Percentiles rank a stretch among this genome's conserved stretches.
Evolutionary conservation across 2,329 filamentous ascomycete species (phyloP).

Genomic region (Aspergillus jensenii): DNA sequence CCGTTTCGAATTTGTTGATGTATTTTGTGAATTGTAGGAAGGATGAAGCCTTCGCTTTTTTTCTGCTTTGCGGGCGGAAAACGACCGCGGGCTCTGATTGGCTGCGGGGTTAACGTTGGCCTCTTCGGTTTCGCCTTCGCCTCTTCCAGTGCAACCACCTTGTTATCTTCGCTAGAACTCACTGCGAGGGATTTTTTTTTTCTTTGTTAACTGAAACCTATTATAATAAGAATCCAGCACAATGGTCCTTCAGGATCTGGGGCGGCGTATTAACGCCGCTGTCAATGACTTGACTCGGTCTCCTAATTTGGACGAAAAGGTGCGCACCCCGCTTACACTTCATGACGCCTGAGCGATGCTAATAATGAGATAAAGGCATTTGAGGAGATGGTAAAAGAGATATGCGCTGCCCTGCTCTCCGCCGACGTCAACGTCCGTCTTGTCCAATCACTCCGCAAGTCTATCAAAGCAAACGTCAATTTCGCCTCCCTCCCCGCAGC

Average conservation of each 20-base stretch:
- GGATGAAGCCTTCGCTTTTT: constrained; percentile 24
- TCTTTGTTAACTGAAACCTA: neutral
- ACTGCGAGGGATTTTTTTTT: neutral
- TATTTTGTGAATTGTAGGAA: neutral
- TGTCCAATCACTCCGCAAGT: constrained; percentile 86
- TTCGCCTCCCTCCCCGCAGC: constrained; percentile 88
- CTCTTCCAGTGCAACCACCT: constrained; percentile 20
- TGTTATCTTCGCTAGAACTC: neutral
- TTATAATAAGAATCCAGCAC: constrained; percentile 7
- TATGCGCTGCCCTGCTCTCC: constrained; percentile 90
- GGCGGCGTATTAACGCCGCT: constrained; percentile 96
- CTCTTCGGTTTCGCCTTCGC: constrained; percentile 20
- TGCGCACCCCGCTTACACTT: constrained; percentile 31
- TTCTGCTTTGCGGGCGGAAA: constrained; percentile 28
- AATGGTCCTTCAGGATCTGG: constrained; percentile 99
- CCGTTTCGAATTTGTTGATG: neutral
- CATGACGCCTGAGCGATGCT: constrained; percentile 3
- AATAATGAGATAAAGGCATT: constrained; percentile 64
- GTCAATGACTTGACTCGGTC: constrained; percentile 91
- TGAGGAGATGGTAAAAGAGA: constrained; percentile 97
- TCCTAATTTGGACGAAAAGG: constrained; percentile 95
- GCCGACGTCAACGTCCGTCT: constrained; percentile 97
- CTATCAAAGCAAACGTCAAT: constrained; percentile 86
- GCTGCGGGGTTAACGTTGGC: constrained; percentile 15
- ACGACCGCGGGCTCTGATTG: constrained; percentile 31